A percentile compares a stretch with the other conserved stretches of the same genome.
Conservation (phyloP, 768 basidiomycete species). For the Tephrocybe rancida region DNA sequence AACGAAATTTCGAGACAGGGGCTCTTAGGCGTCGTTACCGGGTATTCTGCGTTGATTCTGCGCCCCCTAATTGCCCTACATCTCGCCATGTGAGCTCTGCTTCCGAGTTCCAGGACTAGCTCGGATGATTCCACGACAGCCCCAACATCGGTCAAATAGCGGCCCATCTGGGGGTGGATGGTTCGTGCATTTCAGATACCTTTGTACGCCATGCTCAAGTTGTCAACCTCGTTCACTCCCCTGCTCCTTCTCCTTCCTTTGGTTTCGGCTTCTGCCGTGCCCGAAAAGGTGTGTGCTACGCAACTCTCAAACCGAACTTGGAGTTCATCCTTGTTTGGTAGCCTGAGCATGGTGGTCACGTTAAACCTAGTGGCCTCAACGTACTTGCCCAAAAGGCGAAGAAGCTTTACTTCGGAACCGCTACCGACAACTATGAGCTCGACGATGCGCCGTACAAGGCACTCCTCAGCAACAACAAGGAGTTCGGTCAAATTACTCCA, state of each 20-base stretch:
- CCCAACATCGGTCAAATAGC: conserved; percentile 4
- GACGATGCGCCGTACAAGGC: conserved; percentile 40
- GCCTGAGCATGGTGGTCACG: neutral
- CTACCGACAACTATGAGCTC: conserved; percentile 49
- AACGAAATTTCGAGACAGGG: no score
- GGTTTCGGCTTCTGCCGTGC: conserved; percentile 32
- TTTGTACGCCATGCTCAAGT: conserved; percentile 18
- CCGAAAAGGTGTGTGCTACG: conserved; percentile 25
- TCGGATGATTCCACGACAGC: neutral
- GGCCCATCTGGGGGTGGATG: neutral
- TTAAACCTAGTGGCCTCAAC: conserved; percentile 34
- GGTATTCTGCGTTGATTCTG: neutral
- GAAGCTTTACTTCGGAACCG: conserved; percentile 52
- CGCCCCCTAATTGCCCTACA: neutral
- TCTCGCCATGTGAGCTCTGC: neutral
- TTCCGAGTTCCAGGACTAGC: neutral
- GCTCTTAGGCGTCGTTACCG: no score
- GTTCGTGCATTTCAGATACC: neutral
- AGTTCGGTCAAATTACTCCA: conserved; percentile 51
- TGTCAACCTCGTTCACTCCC: conserved; percentile 24
- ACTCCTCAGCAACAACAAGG: conserved; percentile 35
- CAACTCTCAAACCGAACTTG: no score
- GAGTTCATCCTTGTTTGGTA: no score
- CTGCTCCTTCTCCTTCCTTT: conserved; percentile 23
- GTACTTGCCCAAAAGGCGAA: conserved; percentile 43